Evolutionary conservation across 2,329 filamentous ascomycete species (phyloP).

Genomic region (Sclerotinia spermophila): DNA sequence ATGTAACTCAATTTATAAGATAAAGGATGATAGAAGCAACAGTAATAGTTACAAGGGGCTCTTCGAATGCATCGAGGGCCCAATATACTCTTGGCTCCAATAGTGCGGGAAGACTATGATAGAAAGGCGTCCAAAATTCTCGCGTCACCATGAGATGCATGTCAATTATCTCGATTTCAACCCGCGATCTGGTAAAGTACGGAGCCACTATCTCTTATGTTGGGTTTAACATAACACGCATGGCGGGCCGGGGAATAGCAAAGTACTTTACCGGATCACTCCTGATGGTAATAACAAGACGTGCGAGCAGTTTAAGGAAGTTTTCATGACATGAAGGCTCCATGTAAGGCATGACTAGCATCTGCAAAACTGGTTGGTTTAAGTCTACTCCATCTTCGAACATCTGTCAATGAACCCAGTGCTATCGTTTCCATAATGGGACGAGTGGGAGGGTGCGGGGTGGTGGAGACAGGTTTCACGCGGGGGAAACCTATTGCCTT

Average conservation of each 20-base stretch:
- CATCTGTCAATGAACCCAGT: not conserved
- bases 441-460: not conserved
- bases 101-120: not conserved
- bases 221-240: not conserved
- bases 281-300: not conserved
- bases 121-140: not conserved
- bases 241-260: not conserved
- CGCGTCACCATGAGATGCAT: slow-evolving; percentile 8
- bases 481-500: not conserved
- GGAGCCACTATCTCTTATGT: not conserved
- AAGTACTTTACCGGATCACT: not conserved
- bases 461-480: not conserved
- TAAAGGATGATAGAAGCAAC: not conserved
- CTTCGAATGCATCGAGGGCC: not conserved
- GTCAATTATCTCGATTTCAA: not conserved
- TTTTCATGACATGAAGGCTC: not conserved
- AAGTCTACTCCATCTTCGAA: not conserved
- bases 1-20: slow-evolving; percentile 15
- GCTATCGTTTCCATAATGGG: not conserved
- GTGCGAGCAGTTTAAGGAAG: not conserved
- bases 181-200: not conserved
- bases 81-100: not conserved
- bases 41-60: not conserved
- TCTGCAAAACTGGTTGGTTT: not conserved
- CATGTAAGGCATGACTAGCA: not conserved